Conservation (phyloP, 208 protist genomes). For the Vickermania spadyakhi region DNA sequence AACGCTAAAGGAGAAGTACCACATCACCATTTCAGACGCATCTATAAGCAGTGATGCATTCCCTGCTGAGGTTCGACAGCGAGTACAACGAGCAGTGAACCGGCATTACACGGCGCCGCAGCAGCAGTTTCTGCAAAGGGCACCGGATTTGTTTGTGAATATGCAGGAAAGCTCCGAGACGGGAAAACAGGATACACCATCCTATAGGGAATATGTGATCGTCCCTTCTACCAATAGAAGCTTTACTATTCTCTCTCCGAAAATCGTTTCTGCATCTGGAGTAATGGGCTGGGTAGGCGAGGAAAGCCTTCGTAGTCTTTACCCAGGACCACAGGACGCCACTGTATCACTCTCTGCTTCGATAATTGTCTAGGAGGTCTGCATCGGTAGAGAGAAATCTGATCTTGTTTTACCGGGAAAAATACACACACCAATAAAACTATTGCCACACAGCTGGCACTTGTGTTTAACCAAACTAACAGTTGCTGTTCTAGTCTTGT, state of each 20-base stretch:
- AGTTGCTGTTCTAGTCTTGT: too few relatives aligned
- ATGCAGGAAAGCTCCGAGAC: not conserved
- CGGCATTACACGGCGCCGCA: constrained; percentile 51
- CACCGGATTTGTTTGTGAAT: constrained; percentile 63
- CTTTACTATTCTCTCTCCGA: constrained; percentile 45
- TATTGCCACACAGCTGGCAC: too few relatives aligned
- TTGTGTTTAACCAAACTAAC: too few relatives aligned
- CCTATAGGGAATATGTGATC: not conserved
- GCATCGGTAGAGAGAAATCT: not conserved
- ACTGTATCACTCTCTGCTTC: constrained; percentile 69
- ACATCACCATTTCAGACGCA: too few relatives aligned
- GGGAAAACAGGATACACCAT: not conserved
- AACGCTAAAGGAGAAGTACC: too few relatives aligned
- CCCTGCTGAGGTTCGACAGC: constrained; percentile 10
- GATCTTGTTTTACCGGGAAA: too few relatives aligned
- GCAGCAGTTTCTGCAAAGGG: constrained; percentile 61
- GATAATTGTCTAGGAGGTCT: constrained; percentile 20
- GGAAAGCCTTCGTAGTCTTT: constrained; percentile 23
- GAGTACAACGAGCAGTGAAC: constrained; percentile 20
- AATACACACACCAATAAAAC: too few relatives aligned
- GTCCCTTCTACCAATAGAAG: constrained; percentile 6
- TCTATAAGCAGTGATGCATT: too few relatives aligned
- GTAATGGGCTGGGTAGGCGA: constrained; percentile 68
- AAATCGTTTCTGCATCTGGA: constrained; percentile 28
- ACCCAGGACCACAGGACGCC: constrained; percentile 26